Percentiles rank a stretch among this genome's conserved stretches.
Conservation (phyloP, 2,329 filamentous ascomycete species). For the Fusarium sp. region DNA sequence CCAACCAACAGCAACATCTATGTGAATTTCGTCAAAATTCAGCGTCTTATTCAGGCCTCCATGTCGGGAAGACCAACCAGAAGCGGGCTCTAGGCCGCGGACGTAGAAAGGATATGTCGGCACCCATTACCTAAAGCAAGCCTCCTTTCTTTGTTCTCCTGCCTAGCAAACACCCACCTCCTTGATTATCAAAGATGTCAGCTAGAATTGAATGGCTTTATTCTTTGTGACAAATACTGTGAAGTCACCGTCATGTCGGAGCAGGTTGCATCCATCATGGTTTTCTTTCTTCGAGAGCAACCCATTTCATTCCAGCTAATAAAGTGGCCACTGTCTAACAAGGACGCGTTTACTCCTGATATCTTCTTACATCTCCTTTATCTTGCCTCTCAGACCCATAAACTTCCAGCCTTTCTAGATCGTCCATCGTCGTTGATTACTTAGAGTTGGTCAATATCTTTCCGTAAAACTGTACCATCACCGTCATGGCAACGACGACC, state of each 20-base stretch:
- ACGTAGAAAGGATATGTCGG: conserved; percentile 15
- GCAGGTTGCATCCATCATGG: conserved; percentile 15
- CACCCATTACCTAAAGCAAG: conserved; percentile 29
- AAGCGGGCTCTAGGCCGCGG: conserved; percentile 18
- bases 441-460: neutral
- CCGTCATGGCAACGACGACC: conserved; percentile 25
- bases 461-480: conserved; percentile 6
- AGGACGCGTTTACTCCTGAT: neutral
- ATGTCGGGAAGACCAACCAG: conserved; percentile 17
- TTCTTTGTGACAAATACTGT: conserved; percentile 20
- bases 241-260: conserved; percentile 22
- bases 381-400: neutral
- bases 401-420: neutral
- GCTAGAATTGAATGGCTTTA: conserved; percentile 24
- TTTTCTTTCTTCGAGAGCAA: conserved; percentile 29
- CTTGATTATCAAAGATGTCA: conserved; percentile 23
- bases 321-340: conserved; percentile 15
- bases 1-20: conserved; percentile 2
- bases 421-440: conserved; percentile 1
- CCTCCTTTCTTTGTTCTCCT: conserved; percentile 43
- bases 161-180: conserved; percentile 37
- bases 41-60: conserved; percentile 26
- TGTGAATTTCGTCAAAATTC: conserved; percentile 4
- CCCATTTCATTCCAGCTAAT: conserved; percentile 38
- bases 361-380: neutral